Percentiles rank a stretch among this genome's conserved stretches.
These are phyloP conservation scores for Ceratobasidium sp. DNA, from an alignment of 1,284 basidiomycete species.

Conservation along the genomic window DNA sequence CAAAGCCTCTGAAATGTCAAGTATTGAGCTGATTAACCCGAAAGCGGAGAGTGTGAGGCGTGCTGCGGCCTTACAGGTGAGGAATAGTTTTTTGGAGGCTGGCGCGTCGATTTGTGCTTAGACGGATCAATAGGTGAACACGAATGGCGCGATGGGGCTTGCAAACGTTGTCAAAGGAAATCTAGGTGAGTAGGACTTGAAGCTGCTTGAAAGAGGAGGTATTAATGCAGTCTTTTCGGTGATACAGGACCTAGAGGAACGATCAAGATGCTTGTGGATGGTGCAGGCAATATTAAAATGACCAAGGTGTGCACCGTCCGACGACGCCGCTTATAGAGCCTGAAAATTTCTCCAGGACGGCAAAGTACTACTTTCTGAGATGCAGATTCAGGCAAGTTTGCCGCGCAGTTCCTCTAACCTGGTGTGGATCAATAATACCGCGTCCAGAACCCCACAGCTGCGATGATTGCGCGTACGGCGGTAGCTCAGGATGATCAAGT, in stretches of 20 bases:
- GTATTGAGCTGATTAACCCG: slow-evolving; percentile 93
- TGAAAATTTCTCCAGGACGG: slow-evolving; percentile 72
- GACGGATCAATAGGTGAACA: slow-evolving; percentile 75
- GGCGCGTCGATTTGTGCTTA: slow-evolving; percentile 40
- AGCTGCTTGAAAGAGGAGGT: slow-evolving; percentile 44
- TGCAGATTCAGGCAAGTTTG: slow-evolving; percentile 90
- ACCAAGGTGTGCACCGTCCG: slow-evolving; percentile 77
- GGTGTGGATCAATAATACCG: neutral
- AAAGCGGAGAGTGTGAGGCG: slow-evolving; percentile 95
- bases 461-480: slow-evolving; percentile 98
- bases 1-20: slow-evolving; percentile 60
- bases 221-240: neutral
- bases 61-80: slow-evolving; percentile 92
- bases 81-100: slow-evolving; percentile 52
- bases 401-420: neutral
- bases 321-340: slow-evolving; percentile 9
- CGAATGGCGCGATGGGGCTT: slow-evolving; percentile 95
- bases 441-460: slow-evolving; percentile 90
- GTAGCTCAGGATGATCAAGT: slow-evolving; percentile 99
- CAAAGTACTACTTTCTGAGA: slow-evolving; percentile 98
- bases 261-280: slow-evolving; percentile 99
- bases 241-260: slow-evolving; percentile 89
- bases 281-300: slow-evolving; percentile 99
- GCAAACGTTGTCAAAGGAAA: slow-evolving; percentile 98
- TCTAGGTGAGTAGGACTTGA: slow-evolving; percentile 72